These are phyloP conservation scores for Nephelium lappaceum DNA, from an alignment of 345 rosid species.

Conservation along the genomic window DNA sequence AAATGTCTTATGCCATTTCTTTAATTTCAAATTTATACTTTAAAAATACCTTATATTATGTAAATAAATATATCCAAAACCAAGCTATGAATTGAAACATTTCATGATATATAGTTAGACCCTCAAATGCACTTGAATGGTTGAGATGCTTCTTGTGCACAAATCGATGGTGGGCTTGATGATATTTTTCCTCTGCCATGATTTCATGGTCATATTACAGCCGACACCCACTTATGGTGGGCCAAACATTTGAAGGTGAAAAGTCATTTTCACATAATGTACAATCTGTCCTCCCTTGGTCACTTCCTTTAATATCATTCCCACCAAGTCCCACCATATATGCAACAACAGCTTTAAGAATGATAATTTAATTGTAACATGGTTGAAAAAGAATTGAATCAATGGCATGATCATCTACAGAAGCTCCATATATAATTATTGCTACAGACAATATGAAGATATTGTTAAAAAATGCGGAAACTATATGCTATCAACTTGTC, in stretches of 20 bases:
- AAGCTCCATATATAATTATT: background rate
- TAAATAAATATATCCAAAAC: background rate
- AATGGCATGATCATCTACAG: background rate
- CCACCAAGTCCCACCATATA: background rate
- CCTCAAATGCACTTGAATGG: background rate
- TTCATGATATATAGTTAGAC: background rate
- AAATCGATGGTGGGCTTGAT: too few relatives aligned
- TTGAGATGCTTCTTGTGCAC: background rate
- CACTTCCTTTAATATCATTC: background rate
- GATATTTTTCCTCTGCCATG: too few relatives aligned
- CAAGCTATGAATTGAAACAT: background rate
- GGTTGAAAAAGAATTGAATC: background rate
- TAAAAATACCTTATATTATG: too few relatives aligned
- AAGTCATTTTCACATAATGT: background rate
- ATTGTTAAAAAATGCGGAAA: background rate
- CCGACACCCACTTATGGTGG: background rate
- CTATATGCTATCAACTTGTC: slow-evolving; percentile 1
- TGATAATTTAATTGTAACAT: background rate
- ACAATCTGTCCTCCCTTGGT: background rate
- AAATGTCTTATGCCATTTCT: too few relatives aligned
- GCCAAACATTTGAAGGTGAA: background rate
- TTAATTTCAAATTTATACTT: too few relatives aligned
- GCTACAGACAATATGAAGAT: background rate
- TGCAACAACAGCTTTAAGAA: too few relatives aligned
- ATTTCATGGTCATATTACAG: too few relatives aligned